phyloP scores from a whole-genome alignment of 176 grass and related monocot genomes.

The Panicum miliaceum region DNA sequence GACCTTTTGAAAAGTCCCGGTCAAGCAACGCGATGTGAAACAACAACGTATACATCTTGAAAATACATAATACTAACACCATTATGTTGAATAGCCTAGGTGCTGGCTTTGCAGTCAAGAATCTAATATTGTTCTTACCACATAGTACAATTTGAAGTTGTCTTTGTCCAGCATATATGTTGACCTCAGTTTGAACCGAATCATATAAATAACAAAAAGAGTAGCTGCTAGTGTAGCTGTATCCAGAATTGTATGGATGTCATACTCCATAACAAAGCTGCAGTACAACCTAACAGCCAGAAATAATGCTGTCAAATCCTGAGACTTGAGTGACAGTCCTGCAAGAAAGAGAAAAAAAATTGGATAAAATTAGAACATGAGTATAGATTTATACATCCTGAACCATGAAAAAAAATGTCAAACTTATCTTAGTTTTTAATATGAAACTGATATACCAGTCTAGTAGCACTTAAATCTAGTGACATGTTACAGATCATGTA shows the following conservation, averaged over 20 bases:
- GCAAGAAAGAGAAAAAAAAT: constrained; percentile 40
- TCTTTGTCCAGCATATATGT: constrained; percentile 98
- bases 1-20: neutral
- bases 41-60: neutral
- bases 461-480: neutral
- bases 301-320: constrained; percentile 96
- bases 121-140: constrained; percentile 65
- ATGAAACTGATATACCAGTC: neutral
- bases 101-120: neutral
- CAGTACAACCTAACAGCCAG: constrained; percentile 96
- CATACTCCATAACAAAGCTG: constrained; percentile 99
- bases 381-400: neutral
- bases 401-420: constrained; percentile 1
- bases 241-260: constrained; percentile 97
- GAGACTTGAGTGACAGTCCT: constrained; percentile 96
- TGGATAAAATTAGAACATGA: constrained; percentile 28
- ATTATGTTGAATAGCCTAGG: neutral
- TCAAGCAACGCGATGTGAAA: constrained; percentile 3
- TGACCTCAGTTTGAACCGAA: constrained; percentile 89
- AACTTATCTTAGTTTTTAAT: neutral
- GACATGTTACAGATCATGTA: neutral
- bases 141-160: constrained; percentile 89
- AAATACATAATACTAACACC: neutral
- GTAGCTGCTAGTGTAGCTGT: constrained; percentile 86
- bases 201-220: constrained; percentile 98